These are phyloP conservation scores for Fusarium nurragi DNA, from an alignment of 2,329 filamentous ascomycete genomes.

Conservation along the genomic window DNA sequence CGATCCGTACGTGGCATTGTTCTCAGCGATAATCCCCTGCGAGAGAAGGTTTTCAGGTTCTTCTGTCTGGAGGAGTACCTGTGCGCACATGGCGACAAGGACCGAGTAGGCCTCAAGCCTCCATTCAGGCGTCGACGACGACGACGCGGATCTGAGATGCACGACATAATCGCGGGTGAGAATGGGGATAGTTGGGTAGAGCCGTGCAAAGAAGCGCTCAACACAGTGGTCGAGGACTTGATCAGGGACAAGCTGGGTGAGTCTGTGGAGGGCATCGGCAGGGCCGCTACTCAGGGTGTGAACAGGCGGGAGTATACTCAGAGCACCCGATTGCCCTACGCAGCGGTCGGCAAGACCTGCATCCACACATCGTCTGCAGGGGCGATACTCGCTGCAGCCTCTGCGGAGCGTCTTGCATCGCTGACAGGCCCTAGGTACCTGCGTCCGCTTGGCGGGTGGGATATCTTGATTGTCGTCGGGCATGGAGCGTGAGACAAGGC, in stretches of 20 bases:
- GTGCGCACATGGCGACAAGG: constrained; percentile 52
- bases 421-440: constrained; percentile 56
- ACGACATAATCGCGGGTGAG: constrained; percentile 51
- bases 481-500: constrained; percentile 13
- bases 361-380: constrained; percentile 55
- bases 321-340: constrained; percentile 30
- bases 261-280: constrained; percentile 35
- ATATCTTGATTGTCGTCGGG: constrained; percentile 11
- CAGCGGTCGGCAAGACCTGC: constrained; percentile 55
- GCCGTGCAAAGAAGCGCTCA: constrained; percentile 52
- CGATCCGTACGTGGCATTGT: constrained; percentile 51
- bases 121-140: constrained; percentile 38
- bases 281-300: neutral
- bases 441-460: constrained; percentile 49
- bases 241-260: constrained; percentile 48
- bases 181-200: constrained; percentile 57
- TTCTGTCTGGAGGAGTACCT: constrained; percentile 55
- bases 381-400: constrained; percentile 56
- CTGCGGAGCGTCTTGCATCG: constrained; percentile 56
- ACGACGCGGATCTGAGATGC: constrained; percentile 38
- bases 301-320: constrained; percentile 13
- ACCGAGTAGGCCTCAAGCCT: constrained; percentile 50
- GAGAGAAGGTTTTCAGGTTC: constrained; percentile 47
- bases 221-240: constrained; percentile 52
- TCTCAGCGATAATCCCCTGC: constrained; percentile 48